Evolutionary conservation across 768 basidiomycete species (phyloP).

Genomic region (Suillus decipiens): DNA sequence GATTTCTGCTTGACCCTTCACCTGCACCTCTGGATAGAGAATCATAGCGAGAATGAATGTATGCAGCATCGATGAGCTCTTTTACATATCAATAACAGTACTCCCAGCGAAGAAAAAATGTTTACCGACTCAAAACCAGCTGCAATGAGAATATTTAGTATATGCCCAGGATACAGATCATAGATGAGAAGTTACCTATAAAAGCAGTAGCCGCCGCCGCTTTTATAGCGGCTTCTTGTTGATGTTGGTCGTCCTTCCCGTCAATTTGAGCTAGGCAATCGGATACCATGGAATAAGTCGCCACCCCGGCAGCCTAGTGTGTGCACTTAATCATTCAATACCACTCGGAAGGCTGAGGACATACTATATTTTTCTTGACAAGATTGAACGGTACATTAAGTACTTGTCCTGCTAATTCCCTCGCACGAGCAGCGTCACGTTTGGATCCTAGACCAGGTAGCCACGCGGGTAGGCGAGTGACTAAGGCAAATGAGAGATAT

Average conservation of each 20-base stretch:
- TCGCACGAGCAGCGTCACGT: constrained; percentile 18
- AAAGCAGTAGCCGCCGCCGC: constrained; percentile 25
- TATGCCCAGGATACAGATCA: background rate
- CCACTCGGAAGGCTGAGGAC: background rate
- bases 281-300: constrained; percentile 29
- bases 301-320: constrained; percentile 16
- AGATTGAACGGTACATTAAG: constrained; percentile 27
- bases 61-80: constrained; percentile 29
- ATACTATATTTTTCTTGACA: constrained; percentile 26
- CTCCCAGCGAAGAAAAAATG: background rate
- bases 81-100: background rate
- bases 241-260: constrained; percentile 16
- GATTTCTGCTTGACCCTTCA: constrained; percentile 27
- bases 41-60: constrained; percentile 31
- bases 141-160: constrained; percentile 7
- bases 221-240: constrained; percentile 29
- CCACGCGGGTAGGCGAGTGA: constrained; percentile 26
- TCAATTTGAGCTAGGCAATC: constrained; percentile 23
- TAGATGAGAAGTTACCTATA: constrained; percentile 18
- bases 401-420: constrained; percentile 19
- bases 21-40: constrained; percentile 28
- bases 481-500: constrained; percentile 12
- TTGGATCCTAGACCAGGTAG: constrained; percentile 26
- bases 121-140: constrained; percentile 30
- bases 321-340: background rate